Evolutionary conservation across 2,329 filamentous ascomycete species (phyloP).

Genomic region (Cercospora sp.): DNA sequence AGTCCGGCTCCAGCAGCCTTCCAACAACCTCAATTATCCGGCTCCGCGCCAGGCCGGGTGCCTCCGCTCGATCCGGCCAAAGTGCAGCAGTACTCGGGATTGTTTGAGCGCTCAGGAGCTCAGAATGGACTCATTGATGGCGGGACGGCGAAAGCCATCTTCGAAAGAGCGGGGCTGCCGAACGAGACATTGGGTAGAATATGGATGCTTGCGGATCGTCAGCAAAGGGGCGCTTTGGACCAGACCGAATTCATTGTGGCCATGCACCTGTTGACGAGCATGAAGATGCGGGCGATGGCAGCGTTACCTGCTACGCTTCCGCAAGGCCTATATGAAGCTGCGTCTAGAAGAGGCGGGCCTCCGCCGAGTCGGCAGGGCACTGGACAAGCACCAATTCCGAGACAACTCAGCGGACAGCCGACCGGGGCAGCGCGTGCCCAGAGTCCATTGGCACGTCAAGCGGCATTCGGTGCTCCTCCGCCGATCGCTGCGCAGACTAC

Average conservation of each 20-base stretch:
- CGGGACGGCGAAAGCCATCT: constrained; percentile 80
- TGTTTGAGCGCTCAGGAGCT: constrained; percentile 87
- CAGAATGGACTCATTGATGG: constrained; percentile 74
- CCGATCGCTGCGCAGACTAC: constrained; percentile 55
- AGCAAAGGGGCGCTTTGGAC: constrained; percentile 83
- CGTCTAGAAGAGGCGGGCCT: constrained; percentile 65
- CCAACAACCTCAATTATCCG: constrained; percentile 37
- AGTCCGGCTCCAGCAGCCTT: constrained; percentile 30
- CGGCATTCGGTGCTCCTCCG: constrained; percentile 50
- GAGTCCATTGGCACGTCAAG: constrained; percentile 58
- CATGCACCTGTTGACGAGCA: constrained; percentile 93
- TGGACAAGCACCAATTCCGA: constrained; percentile 62
- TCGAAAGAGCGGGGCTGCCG: constrained; percentile 85
- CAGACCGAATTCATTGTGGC: constrained; percentile 94
- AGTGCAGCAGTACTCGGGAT: constrained; percentile 79
- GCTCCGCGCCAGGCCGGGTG: constrained; percentile 71
- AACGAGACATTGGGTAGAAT: constrained; percentile 92
- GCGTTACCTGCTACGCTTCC: constrained; percentile 78
- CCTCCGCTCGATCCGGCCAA: constrained; percentile 87
- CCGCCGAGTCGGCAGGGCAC: constrained; percentile 37
- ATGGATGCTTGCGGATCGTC: constrained; percentile 92
- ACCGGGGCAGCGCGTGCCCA: constrained; percentile 54
- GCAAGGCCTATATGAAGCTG: constrained; percentile 84
- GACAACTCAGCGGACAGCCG: constrained; percentile 71
- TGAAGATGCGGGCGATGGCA: constrained; percentile 79